Evolutionary conservation across 78 protist genomes (phyloP).

Genomic region (Guillardia theta): DNA sequence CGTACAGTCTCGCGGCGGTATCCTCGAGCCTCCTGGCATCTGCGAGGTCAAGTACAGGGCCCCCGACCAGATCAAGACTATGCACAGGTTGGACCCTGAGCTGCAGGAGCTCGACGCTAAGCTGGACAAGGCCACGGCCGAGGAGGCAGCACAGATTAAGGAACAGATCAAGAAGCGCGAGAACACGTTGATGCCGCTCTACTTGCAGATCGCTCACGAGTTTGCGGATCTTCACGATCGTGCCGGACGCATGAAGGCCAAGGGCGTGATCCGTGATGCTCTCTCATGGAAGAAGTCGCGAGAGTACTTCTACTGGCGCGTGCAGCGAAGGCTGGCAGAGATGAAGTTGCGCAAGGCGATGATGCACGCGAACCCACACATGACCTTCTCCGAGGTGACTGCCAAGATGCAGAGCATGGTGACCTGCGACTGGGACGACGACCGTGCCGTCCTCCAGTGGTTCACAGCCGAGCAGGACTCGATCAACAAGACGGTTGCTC

Average conservation of each 20-base stretch:
- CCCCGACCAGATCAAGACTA: slow-evolving; percentile 68
- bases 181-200: slow-evolving; percentile 67
- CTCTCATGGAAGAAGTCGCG: slow-evolving; percentile 84
- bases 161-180: not conserved
- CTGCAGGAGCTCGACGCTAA: not conserved
- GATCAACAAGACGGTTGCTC: not conserved
- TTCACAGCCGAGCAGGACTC: not conserved
- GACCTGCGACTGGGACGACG: slow-evolving; percentile 33
- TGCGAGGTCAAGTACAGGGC: slow-evolving; percentile 80
- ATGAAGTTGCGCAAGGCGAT: not conserved
- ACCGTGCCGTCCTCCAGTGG: not conserved
- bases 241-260: slow-evolving; percentile 93
- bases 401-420: not conserved
- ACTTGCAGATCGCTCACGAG: slow-evolving; percentile 82
- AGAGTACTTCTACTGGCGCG: slow-evolving; percentile 71
- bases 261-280: slow-evolving; percentile 52
- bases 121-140: not conserved
- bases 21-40: slow-evolving; percentile 92
- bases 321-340: slow-evolving; percentile 73
- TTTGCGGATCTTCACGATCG: slow-evolving; percentile 96
- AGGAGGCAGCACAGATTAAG: not conserved
- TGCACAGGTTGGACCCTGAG: slow-evolving; percentile 75
- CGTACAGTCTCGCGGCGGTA: slow-evolving; percentile 85
- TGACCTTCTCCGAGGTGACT: not conserved
- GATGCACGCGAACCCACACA: not conserved